These are phyloP conservation scores for Boletus sp. DNA, from an alignment of 768 basidiomycete genomes.

Conservation along the genomic window DNA sequence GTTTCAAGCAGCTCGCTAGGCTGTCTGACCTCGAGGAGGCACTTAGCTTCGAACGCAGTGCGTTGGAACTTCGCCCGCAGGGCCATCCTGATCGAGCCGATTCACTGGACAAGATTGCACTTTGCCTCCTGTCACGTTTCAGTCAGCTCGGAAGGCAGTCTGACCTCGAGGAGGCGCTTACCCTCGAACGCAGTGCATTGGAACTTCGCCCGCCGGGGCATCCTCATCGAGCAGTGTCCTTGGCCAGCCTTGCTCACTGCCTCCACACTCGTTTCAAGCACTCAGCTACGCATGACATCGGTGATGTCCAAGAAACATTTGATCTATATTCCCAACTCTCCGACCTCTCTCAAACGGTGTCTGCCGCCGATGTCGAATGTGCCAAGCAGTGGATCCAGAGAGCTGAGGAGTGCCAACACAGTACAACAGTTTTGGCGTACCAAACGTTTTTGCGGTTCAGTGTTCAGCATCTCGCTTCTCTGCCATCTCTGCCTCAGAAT, in stretches of 20 bases:
- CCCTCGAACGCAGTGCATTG: neutral
- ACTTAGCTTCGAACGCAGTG: neutral
- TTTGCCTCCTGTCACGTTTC: neutral
- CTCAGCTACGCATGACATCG: neutral
- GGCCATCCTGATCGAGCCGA: neutral
- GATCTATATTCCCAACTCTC: neutral
- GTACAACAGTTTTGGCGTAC: neutral
- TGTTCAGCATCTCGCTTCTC: neutral
- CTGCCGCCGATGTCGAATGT: neutral
- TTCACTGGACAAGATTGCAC: neutral
- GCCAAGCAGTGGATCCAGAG: neutral
- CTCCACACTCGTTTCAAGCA: neutral
- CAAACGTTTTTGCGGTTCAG: neutral
- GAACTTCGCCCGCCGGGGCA: neutral
- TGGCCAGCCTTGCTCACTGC: neutral
- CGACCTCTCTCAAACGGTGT: neutral
- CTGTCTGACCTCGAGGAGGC: neutral
- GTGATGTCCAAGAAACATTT: neutral
- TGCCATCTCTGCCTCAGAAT: neutral
- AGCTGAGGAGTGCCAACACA: neutral
- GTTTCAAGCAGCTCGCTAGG: neutral
- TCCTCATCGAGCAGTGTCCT: neutral
- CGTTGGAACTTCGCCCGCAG: neutral
- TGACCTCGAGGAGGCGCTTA: neutral
- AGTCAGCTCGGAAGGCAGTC: neutral